Base-by-base conservation (phyloP, 805 yeast genomes). In the Wickerhamiella spandovensis region DNA sequence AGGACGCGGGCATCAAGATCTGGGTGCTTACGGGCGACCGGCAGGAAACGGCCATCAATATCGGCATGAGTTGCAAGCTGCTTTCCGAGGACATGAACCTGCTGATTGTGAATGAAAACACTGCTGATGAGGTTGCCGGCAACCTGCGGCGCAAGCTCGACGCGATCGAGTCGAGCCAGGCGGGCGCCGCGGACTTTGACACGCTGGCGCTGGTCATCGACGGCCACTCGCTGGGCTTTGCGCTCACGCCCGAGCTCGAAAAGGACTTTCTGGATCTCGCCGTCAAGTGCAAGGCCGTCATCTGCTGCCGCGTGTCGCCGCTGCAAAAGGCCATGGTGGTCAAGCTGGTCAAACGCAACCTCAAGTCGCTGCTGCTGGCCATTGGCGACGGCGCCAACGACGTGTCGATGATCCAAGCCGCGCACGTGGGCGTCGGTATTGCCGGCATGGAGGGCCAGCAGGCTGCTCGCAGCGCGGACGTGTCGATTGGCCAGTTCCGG, bases 371-470 rank as follows among this genome's bases (percentile, higher is more conserved):
- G 1, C 66, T 94, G 43, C 71, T 92, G 53, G 97, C 98, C 0
- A 83, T 92, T 62, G 99, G 99, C 43, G 99, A 92, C 67, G 99
- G 99, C 62, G 99, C 99, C 2, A 92, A 92, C 63, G 99, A 92
- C 69, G 98, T 92, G 41, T 83, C 95, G 37, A 92, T 92, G 99
- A 92, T 92, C 56, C 98, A 92, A 67, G 97, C 98, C 15, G 98
- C 98, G 0, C 97, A 92, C 66, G 96, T 92, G 48, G 99, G 99
- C 55, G 95, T 92, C 22, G 99, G 99, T 64, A 94, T 92, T 55
- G 85, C 95, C 67, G 99, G 99, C 56, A 83, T 88, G 90, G 99
- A 92, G 69, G 99, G 99, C 58, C 88, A 89, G 87, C 99, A 92
- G 67, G 98, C 98, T 10, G 97, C 98, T 0, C 77, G 99, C 65